phyloP scores from a whole-genome alignment of 2,329 filamentous ascomycete species.

The Diaporthe sp. region DNA sequence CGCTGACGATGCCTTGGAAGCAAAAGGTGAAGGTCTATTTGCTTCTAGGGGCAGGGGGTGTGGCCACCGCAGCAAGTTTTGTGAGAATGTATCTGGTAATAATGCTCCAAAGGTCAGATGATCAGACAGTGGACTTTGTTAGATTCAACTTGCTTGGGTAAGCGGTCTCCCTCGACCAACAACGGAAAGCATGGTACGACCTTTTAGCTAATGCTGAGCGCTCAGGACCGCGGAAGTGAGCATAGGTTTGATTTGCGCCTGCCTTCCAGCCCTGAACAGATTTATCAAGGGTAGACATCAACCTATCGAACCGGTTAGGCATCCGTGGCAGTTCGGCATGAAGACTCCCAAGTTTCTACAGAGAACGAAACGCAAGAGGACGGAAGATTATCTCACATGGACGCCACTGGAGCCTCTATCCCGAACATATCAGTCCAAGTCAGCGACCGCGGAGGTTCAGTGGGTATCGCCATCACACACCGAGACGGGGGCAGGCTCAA shows the following conservation, averaged over 20 bases:
- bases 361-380: neutral
- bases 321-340: slow-evolving; percentile 11
- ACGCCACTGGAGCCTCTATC: slow-evolving; percentile 14
- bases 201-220: neutral
- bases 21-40: slow-evolving; percentile 26
- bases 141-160: slow-evolving; percentile 35
- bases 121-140: slow-evolving; percentile 36
- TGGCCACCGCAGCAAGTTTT: slow-evolving; percentile 29
- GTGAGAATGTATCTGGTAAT: slow-evolving; percentile 36
- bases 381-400: neutral
- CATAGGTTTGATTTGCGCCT: slow-evolving; percentile 31
- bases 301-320: slow-evolving; percentile 6
- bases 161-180: neutral
- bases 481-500: neutral
- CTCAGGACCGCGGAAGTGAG: slow-evolving; percentile 28
- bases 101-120: slow-evolving; percentile 5
- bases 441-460: neutral
- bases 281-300: slow-evolving; percentile 20
- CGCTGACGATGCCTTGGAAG: slow-evolving; percentile 7
- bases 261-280: slow-evolving; percentile 25
- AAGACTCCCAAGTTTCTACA: slow-evolving; percentile 21
- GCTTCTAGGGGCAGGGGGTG: slow-evolving; percentile 21
- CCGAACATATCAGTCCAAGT: slow-evolving; percentile 8
- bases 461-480: neutral
- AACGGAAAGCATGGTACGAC: neutral